Percentiles rank a stretch among this genome's conserved stretches.
phyloP scores from a whole-genome alignment of 805 yeast species.

The Myxozyma vanderwaltii region DNA sequence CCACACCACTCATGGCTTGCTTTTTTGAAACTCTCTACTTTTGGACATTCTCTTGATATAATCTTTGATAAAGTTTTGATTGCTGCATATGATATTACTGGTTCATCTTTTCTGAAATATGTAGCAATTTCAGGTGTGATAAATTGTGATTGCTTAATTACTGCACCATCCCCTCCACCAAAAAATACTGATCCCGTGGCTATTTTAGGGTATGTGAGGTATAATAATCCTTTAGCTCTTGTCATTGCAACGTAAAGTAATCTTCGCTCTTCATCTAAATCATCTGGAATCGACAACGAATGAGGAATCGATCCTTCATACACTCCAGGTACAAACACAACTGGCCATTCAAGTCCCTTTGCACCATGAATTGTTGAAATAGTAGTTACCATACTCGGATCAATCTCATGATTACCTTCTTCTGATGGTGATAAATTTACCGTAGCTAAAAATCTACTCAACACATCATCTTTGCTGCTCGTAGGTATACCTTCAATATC shows the following conservation, averaged over 20 bases:
- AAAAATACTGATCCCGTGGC: neutral
- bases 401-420: constrained; percentile 14
- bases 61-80: constrained; percentile 6
- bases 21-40: neutral
- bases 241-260: constrained; percentile 88
- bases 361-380: constrained; percentile 89
- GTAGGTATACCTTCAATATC: constrained; percentile 12
- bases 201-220: constrained; percentile 12
- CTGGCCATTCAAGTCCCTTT: constrained; percentile 95
- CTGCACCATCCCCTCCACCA: neutral
- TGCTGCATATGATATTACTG: neutral
- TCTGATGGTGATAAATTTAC: constrained; percentile 24
- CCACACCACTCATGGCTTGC: constrained; percentile 31
- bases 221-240: constrained; percentile 60
- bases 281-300: constrained; percentile 40
- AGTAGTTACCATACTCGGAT: constrained; percentile 42
- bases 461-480: constrained; percentile 2
- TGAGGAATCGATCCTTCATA: constrained; percentile 67
- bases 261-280: constrained; percentile 74
- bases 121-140: neutral
- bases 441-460: constrained; percentile 25
- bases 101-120: constrained; percentile 1
- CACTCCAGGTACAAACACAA: constrained; percentile 78
- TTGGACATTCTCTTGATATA: constrained; percentile 20
- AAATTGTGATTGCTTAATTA: constrained; percentile 8